Evolutionary conservation across 2,329 filamentous ascomycete genomes (phyloP).

Genomic region (Akanthomyces dipterigenus): DNA sequence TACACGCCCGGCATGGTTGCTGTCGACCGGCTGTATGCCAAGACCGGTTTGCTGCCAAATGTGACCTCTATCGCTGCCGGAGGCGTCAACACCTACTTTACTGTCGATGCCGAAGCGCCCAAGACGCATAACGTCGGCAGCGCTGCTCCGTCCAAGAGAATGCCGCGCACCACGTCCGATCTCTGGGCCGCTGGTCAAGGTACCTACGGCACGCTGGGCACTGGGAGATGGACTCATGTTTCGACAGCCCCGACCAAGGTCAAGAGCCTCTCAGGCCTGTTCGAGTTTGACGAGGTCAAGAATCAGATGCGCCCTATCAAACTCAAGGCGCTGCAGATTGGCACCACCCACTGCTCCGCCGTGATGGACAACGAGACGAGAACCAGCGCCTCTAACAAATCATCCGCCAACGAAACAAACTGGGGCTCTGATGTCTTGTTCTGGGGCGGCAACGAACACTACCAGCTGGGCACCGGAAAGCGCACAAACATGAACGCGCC

Average conservation of each 20-base stretch:
- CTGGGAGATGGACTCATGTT: constrained; percentile 82
- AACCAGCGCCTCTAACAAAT: constrained; percentile 45
- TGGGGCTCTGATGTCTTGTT: constrained; percentile 85
- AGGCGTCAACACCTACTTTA: constrained; percentile 81
- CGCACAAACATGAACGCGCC: constrained; percentile 72
- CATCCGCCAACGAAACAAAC: constrained; percentile 64
- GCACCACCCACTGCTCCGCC: constrained; percentile 73
- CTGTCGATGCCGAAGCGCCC: constrained; percentile 65
- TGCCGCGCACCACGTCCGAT: constrained; percentile 42
- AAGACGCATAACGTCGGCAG: constrained; percentile 13
- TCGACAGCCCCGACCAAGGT: constrained; percentile 73
- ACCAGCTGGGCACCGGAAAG: constrained; percentile 87
- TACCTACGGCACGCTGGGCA: constrained; percentile 76
- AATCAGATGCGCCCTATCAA: constrained; percentile 70
- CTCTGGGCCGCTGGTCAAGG: constrained; percentile 84
- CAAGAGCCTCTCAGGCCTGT: constrained; percentile 73
- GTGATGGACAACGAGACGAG: constrained; percentile 76
- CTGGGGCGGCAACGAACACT: constrained; percentile 94
- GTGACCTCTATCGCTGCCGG: constrained; percentile 80
- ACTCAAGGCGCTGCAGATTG: constrained; percentile 64
- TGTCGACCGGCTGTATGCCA: constrained; percentile 65
- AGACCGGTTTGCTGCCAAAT: constrained; percentile 53
- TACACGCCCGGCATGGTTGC: constrained; percentile 67
- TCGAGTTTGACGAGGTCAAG: constrained; percentile 74
- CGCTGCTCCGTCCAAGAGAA: constrained; percentile 25